Evolutionary conservation across 2,329 filamentous ascomycete genomes (phyloP), one percentile per base, ranked within the genome.

Genomic region (Beauveria medogensis): DNA sequence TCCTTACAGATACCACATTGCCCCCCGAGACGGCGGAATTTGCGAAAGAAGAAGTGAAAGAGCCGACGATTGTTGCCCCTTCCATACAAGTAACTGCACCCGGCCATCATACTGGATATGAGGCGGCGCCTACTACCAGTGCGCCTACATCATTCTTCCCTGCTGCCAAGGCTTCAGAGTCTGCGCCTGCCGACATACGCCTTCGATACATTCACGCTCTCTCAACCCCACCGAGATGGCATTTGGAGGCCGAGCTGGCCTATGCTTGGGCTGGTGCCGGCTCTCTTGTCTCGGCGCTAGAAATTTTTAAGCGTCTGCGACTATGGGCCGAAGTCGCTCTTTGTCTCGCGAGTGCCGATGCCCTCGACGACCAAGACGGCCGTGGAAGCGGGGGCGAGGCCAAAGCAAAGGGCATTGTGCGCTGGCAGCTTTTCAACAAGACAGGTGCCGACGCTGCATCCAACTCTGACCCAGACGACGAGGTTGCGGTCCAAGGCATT

Each of bases 271-370:
- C 92, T 0, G 83, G 85, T 53, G 83, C 97, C 3, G 94, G 94
- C 10, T 95, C 92, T 46, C 77, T 99, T 2, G 82, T 91, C 3
- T 96, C 92, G 0, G 94, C 94, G 0, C 82, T 99, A 1, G 94
- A 97, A 63, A 97, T 99, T 63, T 99, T 97, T 75, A 92, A 96
- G 75, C 84, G 94, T 3, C 77, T 99, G 20, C 87, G 92, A 61
- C 87, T 97, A 72, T 97, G 94, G 92, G 90, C 94, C 1, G 94
- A 99, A 74, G 91, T 92, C 5, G 93, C 94, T 0, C 80, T 99
- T 2, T 99, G 94, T 72, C 88, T 91, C 68, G 92, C 91, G 14
- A 80, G 75, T 70, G 79, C 72, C 51, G 83, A 76, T 22, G 78
- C 75, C 56, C 80, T 85, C 0, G 90, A 87, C 0, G 82, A 85